Evolutionary conservation across 208 protist genomes (phyloP).

Genomic region (Herpetomonas tarakana): DNA sequence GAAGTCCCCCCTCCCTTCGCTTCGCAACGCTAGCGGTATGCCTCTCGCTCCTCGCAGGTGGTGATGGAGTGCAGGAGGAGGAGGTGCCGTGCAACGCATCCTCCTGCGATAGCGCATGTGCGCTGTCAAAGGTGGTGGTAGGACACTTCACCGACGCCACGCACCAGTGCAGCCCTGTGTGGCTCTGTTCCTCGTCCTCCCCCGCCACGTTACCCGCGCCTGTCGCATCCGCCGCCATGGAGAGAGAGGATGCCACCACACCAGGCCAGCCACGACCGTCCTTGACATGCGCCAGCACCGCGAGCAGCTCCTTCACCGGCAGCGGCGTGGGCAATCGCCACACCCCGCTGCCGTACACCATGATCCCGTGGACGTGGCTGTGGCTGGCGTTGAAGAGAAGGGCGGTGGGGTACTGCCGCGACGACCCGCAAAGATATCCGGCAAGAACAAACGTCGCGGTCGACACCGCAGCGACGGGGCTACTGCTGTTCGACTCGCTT

Average conservation of each 20-base stretch:
- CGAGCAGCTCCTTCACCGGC: slow-evolving; percentile 18
- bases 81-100: too few relatives aligned
- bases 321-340: slow-evolving; percentile 50
- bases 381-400: slow-evolving; percentile 56
- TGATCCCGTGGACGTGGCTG: slow-evolving; percentile 48
- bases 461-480: slow-evolving; percentile 18
- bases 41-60: neutral
- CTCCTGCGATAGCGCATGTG: too few relatives aligned
- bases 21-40: too few relatives aligned
- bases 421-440: slow-evolving; percentile 58
- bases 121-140: slow-evolving; percentile 13
- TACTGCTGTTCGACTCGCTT: too few relatives aligned
- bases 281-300: slow-evolving; percentile 34
- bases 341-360: slow-evolving; percentile 55
- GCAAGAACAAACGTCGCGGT: slow-evolving; percentile 46
- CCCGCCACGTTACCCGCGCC: neutral
- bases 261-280: slow-evolving; percentile 51
- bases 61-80: neutral
- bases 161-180: slow-evolving; percentile 54
- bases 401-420: slow-evolving; percentile 29
- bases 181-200: neutral
- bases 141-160: slow-evolving; percentile 22
- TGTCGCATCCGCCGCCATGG: neutral
- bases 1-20: too few relatives aligned
- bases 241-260: slow-evolving; percentile 12